A percentile compares a stretch with the other conserved stretches of the same genome.
phyloP scores from a whole-genome alignment of 148 eudicot genomes.

The Pouteria glomerata region DNA sequence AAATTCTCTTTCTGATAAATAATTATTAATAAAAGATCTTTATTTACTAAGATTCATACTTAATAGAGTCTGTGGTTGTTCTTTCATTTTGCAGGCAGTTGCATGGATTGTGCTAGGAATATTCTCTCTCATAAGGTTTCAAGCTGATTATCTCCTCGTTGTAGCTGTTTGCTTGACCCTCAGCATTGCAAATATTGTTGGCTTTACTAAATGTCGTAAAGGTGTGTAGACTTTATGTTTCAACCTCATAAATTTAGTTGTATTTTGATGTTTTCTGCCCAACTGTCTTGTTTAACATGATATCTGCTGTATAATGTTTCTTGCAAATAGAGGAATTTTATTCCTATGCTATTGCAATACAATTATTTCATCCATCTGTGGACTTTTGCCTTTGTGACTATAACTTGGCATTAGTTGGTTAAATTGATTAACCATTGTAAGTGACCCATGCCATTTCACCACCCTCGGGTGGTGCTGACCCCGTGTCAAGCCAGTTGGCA shows the following conservation, averaged over 20 bases:
- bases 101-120: constrained; percentile 76
- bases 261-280: constrained; percentile 1
- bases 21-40: background rate
- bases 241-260: background rate
- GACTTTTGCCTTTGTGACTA: background rate
- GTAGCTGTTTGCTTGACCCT: constrained; percentile 95
- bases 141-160: constrained; percentile 95
- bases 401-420: background rate
- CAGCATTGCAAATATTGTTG: constrained; percentile 82
- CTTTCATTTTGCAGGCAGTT: constrained; percentile 56
- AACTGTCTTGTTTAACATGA: background rate
- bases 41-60: background rate
- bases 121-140: constrained; percentile 91
- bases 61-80: constrained; percentile 6
- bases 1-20: background rate
- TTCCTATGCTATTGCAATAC: background rate
- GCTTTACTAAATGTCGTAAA: constrained; percentile 95
- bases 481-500: too few relatives aligned
- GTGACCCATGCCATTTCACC: too few relatives aligned
- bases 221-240: constrained; percentile 33
- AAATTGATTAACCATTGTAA: background rate
- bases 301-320: background rate
- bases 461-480: too few relatives aligned
- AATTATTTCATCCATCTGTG: background rate
- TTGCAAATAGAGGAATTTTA: too few relatives aligned